Evolutionary conservation across 2,329 filamentous ascomycete genomes (phyloP).

Genomic region (Venturia nashicola): DNA sequence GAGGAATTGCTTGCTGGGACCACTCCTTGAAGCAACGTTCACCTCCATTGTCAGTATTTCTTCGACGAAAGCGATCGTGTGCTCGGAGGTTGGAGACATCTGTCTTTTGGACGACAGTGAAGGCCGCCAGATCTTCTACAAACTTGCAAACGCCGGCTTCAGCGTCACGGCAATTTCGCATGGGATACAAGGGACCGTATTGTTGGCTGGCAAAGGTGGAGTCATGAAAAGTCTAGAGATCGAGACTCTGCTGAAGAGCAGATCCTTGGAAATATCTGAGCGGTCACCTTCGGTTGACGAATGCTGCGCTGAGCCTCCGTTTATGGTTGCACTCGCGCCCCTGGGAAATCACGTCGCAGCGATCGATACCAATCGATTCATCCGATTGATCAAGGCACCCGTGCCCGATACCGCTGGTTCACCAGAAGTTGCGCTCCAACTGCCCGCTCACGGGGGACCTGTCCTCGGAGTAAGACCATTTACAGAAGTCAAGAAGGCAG

Average conservation of each 20-base stretch:
- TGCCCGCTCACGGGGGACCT: conserved; percentile 45
- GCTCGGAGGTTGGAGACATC: conserved; percentile 79
- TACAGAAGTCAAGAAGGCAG: conserved; percentile 43
- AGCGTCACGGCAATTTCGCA: conserved; percentile 54
- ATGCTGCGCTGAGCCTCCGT: neutral
- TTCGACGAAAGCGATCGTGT: conserved; percentile 64
- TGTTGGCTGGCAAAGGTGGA: conserved; percentile 56
- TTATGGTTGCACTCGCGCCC: conserved; percentile 12
- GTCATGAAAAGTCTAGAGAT: conserved; percentile 32
- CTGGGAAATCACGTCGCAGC: conserved; percentile 25
- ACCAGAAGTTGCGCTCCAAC: conserved; percentile 24
- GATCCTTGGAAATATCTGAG: neutral
- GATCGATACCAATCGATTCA: conserved; percentile 62
- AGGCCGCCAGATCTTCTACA: conserved; percentile 57
- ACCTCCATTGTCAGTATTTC: conserved; percentile 63
- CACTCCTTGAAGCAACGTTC: conserved; percentile 73
- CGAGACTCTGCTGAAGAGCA: conserved; percentile 18
- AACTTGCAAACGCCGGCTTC: conserved; percentile 56
- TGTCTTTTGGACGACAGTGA: conserved; percentile 72
- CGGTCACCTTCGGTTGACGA: neutral
- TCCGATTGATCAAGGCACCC: conserved; percentile 48
- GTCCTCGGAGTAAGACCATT: conserved; percentile 62
- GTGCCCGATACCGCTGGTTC: conserved; percentile 18
- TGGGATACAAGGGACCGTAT: conserved; percentile 43
- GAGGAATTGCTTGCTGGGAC: conserved; percentile 75